phyloP scores from a whole-genome alignment of 352 stramenopile genomes.

The Phytophthora sp. region DNA sequence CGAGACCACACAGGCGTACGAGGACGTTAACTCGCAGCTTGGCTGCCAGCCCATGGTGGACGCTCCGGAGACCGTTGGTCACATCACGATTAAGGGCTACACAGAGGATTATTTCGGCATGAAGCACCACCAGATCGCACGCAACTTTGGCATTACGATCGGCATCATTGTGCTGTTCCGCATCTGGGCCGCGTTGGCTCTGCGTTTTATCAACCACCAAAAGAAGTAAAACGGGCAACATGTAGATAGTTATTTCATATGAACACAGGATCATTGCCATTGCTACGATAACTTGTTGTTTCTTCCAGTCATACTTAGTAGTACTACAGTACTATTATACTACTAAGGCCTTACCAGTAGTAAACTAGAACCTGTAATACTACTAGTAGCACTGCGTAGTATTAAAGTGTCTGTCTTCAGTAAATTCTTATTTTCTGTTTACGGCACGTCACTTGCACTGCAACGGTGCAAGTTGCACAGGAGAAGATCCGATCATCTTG shows the following conservation, averaged over 20 bases:
- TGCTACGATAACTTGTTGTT: too few relatives aligned
- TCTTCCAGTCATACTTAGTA: too few relatives aligned
- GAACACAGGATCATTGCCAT: conserved; percentile 5
- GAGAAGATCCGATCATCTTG: too few relatives aligned
- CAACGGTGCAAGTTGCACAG: too few relatives aligned
- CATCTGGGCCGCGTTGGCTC: conserved; percentile 2
- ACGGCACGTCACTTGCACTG: too few relatives aligned
- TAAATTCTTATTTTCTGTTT: too few relatives aligned
- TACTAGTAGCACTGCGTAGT: too few relatives aligned
- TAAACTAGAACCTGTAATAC: too few relatives aligned
- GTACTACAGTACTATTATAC: too few relatives aligned
- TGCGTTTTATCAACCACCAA: conserved; percentile 11
- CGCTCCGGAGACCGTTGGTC: conserved; percentile 16
- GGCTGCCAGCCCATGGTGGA: conserved; percentile 11
- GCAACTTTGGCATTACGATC: conserved; percentile 19
- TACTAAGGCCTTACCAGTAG: too few relatives aligned
- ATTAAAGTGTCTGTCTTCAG: too few relatives aligned
- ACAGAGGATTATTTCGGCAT: conserved; percentile 17
- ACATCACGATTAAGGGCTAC: conserved; percentile 16
- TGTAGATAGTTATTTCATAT: conserved; percentile 7
- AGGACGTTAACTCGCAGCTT: conserved; percentile 19
- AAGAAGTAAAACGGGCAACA: not conserved
- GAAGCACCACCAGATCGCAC: conserved; percentile 23
- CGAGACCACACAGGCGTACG: conserved; percentile 10
- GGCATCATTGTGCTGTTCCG: conserved; percentile 10